Base-by-base conservation (phyloP, 2,329 filamentous ascomycete species). In the Cryphonectria japonica region DNA sequence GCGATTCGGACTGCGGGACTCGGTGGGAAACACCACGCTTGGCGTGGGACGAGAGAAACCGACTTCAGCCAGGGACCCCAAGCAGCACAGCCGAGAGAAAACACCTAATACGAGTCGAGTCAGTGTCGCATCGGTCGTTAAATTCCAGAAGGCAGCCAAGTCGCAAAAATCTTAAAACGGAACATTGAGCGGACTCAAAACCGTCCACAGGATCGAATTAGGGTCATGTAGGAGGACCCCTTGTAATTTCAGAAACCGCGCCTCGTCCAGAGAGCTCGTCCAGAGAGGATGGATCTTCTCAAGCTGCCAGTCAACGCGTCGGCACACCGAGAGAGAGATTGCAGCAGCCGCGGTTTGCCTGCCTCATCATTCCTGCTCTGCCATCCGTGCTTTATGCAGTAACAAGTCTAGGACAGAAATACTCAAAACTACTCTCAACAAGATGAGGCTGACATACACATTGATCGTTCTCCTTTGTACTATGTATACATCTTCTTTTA, bases 81-180 rank as follows among this genome's bases (percentile, higher is more conserved):
- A 69, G 54, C 67, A 63, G 46, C 63, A 72, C 64, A 63, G 70
- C 69, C 65, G 64, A 29, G 26, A 16, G 3, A 57, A 19, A 5
- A 16, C 19, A 60, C n/a, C 29, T 46, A 54, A 67, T 65, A 69
- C 70, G 67, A 72, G 68, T 72, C 70, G 67, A 72, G 68, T 72
- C 70, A 72, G 68, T 64, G 57, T 69, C 54, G 57, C 67, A 69
- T 63, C 66, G 39, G 63, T 46, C 19, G 29, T 67, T 46, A n/a
- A 63, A 63, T 57, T 67, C 68, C 64, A 43, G 60, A 54, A 43
- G 37, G 68, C 68, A 67, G 63, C 68, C 69, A 59, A 66, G 68
- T 43, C 37, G 37, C 52, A 63, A 57, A 69, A 69, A 50, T 69
- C 57, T 71, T 60, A 57, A 50, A 50, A 60, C 32, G 66, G 60